Evolutionary conservation across 1,139 yeast species (phyloP).

Genomic region (Scheffersomyces segobiensis): DNA sequence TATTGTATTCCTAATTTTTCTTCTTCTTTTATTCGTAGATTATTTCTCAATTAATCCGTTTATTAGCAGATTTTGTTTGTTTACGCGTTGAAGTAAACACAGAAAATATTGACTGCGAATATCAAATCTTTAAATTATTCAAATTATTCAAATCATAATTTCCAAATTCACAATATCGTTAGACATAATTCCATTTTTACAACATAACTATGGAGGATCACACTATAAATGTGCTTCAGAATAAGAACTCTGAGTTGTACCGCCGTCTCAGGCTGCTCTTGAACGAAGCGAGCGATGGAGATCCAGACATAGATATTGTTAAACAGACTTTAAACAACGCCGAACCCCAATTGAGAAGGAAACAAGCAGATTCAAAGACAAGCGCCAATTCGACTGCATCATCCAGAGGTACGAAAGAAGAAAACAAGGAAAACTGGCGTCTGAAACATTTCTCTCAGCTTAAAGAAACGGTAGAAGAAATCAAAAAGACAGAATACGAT

Average conservation of each 20-base stretch:
- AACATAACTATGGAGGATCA: not conserved
- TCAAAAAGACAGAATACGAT: constrained; percentile 12
- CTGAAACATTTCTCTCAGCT: constrained; percentile 10
- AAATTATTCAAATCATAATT: no score
- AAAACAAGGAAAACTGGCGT: constrained; percentile 7
- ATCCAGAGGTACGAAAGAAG: not conserved
- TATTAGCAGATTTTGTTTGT: not conserved
- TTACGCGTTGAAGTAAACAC: not conserved
- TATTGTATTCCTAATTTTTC: not conserved
- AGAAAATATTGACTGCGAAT: not conserved
- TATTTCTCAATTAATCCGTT: constrained; percentile 1
- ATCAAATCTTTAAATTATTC: not conserved
- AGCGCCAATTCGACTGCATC: not conserved
- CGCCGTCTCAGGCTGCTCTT: not conserved
- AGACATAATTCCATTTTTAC: not conserved
- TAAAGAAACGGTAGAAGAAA: constrained; percentile 13
- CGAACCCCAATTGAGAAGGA: not conserved
- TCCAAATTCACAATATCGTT: not conserved
- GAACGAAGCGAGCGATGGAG: constrained; percentile 1
- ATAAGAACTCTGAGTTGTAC: not conserved
- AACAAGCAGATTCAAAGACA: not conserved
- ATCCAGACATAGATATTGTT: not conserved
- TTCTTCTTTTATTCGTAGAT: not conserved
- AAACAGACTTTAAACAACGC: not conserved
- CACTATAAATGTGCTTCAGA: not conserved